A percentile compares a stretch with the other conserved stretches of the same genome.
Conservation (phyloP, 306 rosid genomes). For the Aeschynomene evenia region DNA sequence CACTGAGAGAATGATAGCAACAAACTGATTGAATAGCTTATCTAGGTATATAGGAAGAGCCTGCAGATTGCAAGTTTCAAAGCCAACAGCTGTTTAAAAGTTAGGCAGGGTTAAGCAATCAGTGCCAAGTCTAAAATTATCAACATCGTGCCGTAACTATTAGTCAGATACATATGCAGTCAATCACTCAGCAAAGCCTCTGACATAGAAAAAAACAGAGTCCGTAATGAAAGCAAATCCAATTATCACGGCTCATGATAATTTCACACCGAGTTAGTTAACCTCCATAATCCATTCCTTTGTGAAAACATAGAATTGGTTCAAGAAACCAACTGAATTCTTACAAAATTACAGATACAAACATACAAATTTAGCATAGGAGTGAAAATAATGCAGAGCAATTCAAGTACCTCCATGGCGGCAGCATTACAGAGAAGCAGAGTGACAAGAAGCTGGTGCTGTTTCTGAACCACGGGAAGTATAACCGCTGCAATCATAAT, state of each 20-base stretch:
- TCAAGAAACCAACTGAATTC: background rate
- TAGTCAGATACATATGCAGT: background rate
- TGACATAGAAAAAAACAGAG: background rate
- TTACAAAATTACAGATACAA: background rate
- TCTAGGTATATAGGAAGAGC: constrained; percentile 97
- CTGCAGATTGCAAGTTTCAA: constrained; percentile 59
- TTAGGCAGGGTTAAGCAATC: constrained; percentile 29
- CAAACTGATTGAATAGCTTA: constrained; percentile 79
- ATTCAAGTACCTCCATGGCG: constrained; percentile 80
- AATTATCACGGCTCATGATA: too few species aligned
- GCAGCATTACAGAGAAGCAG: constrained; percentile 88
- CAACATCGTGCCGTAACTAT: constrained; percentile 23
- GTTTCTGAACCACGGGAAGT: constrained; percentile 92
- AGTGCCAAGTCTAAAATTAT: constrained; percentile 6
- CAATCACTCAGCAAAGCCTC: background rate
- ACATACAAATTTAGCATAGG: background rate
- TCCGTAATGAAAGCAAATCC: background rate
- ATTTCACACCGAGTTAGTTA: background rate
- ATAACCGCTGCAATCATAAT: constrained; percentile 66
- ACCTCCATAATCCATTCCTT: constrained; percentile 34
- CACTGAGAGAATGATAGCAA: constrained; percentile 94
- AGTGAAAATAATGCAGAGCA: background rate
- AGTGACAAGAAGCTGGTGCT: constrained; percentile 96
- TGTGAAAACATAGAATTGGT: background rate
- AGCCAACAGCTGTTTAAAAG: constrained; percentile 35